Evolutionary conservation across 75 land plant species (phyloP).

Genomic region (Larix kaempferi): DNA sequence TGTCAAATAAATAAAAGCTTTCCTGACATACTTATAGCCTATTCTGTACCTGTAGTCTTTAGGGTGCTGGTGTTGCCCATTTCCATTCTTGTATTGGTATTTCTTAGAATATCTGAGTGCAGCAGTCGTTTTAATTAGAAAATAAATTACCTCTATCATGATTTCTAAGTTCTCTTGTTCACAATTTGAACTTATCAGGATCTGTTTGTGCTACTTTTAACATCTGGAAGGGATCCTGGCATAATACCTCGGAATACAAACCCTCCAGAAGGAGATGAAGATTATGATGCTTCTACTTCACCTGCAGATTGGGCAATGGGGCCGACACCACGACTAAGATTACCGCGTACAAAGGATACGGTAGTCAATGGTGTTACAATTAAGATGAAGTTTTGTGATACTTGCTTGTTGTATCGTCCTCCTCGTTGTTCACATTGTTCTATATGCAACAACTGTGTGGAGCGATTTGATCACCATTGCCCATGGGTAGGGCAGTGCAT

Average conservation of each 20-base stretch:
- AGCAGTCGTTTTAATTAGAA: not conserved
- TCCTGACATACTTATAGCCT: not conserved
- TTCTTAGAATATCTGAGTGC: not conserved
- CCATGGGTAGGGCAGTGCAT: slow-evolving; percentile 97
- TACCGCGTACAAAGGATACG: slow-evolving; percentile 66
- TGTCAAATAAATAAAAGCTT: not conserved
- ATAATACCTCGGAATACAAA: slow-evolving; percentile 58
- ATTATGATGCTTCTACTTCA: slow-evolving; percentile 1
- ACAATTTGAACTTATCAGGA: slow-evolving; percentile 9
- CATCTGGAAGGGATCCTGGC: slow-evolving; percentile 77
- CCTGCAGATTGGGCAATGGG: slow-evolving; percentile 51
- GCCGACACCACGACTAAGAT: slow-evolving; percentile 22
- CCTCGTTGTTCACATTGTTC: slow-evolving; percentile 90
- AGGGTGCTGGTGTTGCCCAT: not conserved
- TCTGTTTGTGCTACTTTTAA: slow-evolving; percentile 48
- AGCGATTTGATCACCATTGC: slow-evolving; percentile 90
- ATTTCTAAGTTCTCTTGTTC: not conserved
- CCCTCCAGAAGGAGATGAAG: slow-evolving; percentile 57
- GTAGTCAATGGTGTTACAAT: slow-evolving; percentile 58
- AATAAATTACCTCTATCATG: not conserved
- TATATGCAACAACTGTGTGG: slow-evolving; percentile 87
- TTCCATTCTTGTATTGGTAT: not conserved
- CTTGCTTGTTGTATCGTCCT: slow-evolving; percentile 81
- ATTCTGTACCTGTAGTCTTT: not conserved
- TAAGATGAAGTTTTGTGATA: slow-evolving; percentile 74